Conservation (phyloP, 257 asterid genomes). For the Rhazya stricta region DNA sequence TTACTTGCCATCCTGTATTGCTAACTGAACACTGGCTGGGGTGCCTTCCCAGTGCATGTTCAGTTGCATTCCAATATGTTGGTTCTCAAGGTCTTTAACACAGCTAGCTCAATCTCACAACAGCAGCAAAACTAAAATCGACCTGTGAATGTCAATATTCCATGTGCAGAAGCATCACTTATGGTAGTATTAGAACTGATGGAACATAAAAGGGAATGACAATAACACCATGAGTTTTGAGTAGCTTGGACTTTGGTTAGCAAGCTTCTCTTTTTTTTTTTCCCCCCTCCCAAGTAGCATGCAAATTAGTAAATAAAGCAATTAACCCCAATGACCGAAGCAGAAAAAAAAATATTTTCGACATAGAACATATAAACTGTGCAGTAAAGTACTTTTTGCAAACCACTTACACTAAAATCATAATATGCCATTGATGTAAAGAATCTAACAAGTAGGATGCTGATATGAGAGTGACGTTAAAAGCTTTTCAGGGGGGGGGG, state of each 20-base stretch:
- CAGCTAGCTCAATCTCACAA: slow-evolving; percentile 1
- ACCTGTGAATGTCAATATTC: not conserved
- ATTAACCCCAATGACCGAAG: not conserved
- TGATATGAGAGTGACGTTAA: not conserved
- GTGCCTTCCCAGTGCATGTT: not conserved
- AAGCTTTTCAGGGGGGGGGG: not conserved
- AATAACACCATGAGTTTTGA: not conserved
- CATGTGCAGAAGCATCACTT: not conserved
- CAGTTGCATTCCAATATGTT: not conserved
- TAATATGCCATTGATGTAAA: not conserved
- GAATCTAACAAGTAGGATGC: too few species aligned
- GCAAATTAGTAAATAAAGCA: not conserved
- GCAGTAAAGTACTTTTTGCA: not conserved
- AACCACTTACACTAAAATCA: too few species aligned
- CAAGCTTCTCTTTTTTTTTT: too few species aligned
- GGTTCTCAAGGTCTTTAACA: slow-evolving; percentile 5
- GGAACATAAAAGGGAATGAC: not conserved
- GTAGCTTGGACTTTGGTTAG: not conserved
- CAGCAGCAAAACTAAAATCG: not conserved
- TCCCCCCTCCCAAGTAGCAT: not conserved
- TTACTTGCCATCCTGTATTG: not conserved
- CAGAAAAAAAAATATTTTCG: not conserved
- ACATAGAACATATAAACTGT: too few species aligned
- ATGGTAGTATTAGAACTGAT: not conserved
- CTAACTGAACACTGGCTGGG: not conserved